phyloP scores from a whole-genome alignment of 192 early-diverging fungal genomes.

The Rhizophagus prolifer region DNA sequence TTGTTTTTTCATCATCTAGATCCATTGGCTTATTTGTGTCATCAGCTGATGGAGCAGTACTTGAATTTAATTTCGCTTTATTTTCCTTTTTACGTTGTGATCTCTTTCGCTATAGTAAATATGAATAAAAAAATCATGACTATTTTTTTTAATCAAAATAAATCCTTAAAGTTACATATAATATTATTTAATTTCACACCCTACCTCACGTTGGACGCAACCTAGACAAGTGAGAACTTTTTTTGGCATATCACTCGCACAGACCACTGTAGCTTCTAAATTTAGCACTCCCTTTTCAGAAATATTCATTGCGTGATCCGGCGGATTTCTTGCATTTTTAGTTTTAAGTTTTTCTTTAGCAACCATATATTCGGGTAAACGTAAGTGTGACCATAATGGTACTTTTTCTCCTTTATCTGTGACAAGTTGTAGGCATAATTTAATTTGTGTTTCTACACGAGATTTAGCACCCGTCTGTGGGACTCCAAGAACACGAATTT shows the following conservation, averaged over 20 bases:
- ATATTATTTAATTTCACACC: background rate
- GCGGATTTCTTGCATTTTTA: constrained; percentile 38
- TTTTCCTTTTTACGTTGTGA: constrained; percentile 63
- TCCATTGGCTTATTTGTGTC: constrained; percentile 26
- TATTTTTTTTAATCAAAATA: background rate
- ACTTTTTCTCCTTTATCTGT: constrained; percentile 69
- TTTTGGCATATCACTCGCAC: constrained; percentile 75
- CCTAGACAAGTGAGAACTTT: constrained; percentile 78
- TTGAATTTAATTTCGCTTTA: constrained; percentile 38
- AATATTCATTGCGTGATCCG: constrained; percentile 21
- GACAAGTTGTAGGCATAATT: constrained; percentile 82
- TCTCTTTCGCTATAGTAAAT: constrained; percentile 50
- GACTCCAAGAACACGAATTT: constrained; percentile 41
- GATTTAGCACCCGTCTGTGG: constrained; percentile 71
- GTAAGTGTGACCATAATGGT: constrained; percentile 77
- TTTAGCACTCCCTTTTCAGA: constrained; percentile 42
- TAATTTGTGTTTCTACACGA: constrained; percentile 94
- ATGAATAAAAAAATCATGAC: background rate
- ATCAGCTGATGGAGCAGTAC: constrained; percentile 16
- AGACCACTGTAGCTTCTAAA: constrained; percentile 83
- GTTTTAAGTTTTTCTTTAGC: constrained; percentile 71
- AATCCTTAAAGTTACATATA: background rate
- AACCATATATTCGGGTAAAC: constrained; percentile 80
- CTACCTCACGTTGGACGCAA: constrained; percentile 80
- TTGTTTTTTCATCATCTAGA: constrained; percentile 58